Base-by-base conservation (phyloP, 352 stramenopile genomes). In the Phytophthora tentaculata region DNA sequence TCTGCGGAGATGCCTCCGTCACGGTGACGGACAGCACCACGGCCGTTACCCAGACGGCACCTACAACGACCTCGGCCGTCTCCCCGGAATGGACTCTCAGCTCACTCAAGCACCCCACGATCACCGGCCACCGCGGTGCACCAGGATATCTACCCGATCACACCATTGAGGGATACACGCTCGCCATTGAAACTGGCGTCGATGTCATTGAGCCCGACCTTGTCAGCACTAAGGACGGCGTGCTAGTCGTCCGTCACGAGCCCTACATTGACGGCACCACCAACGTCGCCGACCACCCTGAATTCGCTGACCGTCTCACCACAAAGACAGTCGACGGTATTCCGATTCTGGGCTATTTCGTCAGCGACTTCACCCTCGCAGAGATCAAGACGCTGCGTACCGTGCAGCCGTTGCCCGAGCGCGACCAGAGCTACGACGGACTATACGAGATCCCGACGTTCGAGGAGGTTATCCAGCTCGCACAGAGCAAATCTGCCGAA, bases 161-260 rank as follows among this genome's bases (percentile, higher is more conserved):
- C 69, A 96, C 94, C 29, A 75, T 98, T 62, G 76, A 83, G 56
- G 86, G 83, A 16, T 98, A 98, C 76, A 89, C 84, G 50, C 74
- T 98, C 12, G 92, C 92, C 50, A 85, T 98, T 28, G 80, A 98
- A 63, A 77, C 92, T 7, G 90, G 91, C n/a, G 84, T 95, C 14
- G 89, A 98, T 69, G 96, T 91, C 56, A 97, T 98, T 41, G 92
- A 98, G 75, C 87, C 92, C 13, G 92, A 98, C 73, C 79, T 98
- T 54, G 90, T 97, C 1, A 81, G 79, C 22, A 97, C 91, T 19
- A 92, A 89, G 59, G 90, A 97, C 67, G 77, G 80, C 29, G 71
- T 92, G 45, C 79, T 98, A 17, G 70, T 98, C 37, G 84, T 83
- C 26, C 82, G 91, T 13, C 94, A 98, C 74, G 87, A 94, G 56